Conservation (phyloP, 306 rosid species). For the Lathyrus sativus region DNA sequence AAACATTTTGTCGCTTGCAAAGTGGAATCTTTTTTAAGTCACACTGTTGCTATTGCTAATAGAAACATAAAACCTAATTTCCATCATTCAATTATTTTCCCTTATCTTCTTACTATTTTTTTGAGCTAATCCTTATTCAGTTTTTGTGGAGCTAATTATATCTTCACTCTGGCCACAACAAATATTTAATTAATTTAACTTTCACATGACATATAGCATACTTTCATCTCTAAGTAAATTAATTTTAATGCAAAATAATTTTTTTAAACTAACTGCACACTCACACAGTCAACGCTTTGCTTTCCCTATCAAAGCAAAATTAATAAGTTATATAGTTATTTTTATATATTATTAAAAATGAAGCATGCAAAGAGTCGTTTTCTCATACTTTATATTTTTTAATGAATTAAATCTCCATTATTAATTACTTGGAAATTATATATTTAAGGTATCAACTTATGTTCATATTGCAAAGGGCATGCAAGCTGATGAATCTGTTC, state of each 20-base stretch:
- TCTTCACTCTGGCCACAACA: neutral
- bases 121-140: constrained; percentile 13
- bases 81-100: constrained; percentile 37
- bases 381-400: neutral
- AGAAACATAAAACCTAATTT: constrained; percentile 37
- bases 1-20: constrained; percentile 35
- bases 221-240: neutral
- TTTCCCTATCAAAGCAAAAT: constrained; percentile 28
- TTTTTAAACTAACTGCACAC: neutral
- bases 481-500: constrained; percentile 36
- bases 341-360: neutral
- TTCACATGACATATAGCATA: neutral
- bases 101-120: constrained; percentile 7
- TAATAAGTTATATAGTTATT: neutral
- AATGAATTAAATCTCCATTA: neutral
- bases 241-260: too few species aligned
- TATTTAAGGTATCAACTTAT: neutral
- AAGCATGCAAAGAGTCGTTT: constrained; percentile 10
- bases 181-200: constrained; percentile 5
- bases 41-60: constrained; percentile 16
- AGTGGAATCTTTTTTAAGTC: constrained; percentile 36
- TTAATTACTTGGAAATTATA: neutral
- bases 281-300: neutral
- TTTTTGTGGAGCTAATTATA: neutral
- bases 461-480: constrained; percentile 1